Conservation (phyloP, 805 yeast genomes). For the Pichia insulana region DNA sequence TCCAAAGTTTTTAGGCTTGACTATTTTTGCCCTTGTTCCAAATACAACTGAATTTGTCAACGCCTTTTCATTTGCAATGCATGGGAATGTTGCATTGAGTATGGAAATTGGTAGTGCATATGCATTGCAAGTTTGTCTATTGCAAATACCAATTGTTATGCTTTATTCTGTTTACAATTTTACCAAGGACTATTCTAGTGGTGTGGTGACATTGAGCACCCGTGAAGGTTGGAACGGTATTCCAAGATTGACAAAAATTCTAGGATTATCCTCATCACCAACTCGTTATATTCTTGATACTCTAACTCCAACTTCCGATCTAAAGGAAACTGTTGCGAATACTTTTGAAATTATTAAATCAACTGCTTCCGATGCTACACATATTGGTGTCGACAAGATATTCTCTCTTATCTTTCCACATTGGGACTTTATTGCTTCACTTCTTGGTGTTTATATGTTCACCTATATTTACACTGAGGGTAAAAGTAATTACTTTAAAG, state of each 20-base stretch:
- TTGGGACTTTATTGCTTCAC: conserved; percentile 87
- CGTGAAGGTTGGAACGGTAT: conserved; percentile 5
- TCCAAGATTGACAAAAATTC: conserved; percentile 8
- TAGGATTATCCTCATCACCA: conserved; percentile 3
- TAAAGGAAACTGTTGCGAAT: neutral
- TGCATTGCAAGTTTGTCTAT: conserved; percentile 87
- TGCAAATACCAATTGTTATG: conserved; percentile 89
- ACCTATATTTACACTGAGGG: conserved; percentile 96
- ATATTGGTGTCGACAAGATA: conserved; percentile 28
- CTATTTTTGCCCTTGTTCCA: conserved; percentile 93
- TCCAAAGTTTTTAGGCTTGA: conserved; percentile 86
- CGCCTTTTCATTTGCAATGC: conserved; percentile 92
- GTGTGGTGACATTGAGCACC: neutral
- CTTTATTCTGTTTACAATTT: conserved; percentile 53
- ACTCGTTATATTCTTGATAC: neutral
- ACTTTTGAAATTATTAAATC: neutral
- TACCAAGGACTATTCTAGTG: conserved; percentile 3
- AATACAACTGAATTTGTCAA: conserved; percentile 94
- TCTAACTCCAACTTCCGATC: neutral
- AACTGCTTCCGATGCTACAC: neutral
- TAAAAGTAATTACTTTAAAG: conserved; percentile 91
- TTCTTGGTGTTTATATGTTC: conserved; percentile 79
- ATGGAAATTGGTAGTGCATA: conserved; percentile 98
- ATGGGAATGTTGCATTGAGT: conserved; percentile 92
- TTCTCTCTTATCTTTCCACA: conserved; percentile 86